Evolutionary conservation across 176 grass and related monocot species (phyloP), one percentile per base, ranked within the genome.

Genomic region (Secale cereale): DNA sequence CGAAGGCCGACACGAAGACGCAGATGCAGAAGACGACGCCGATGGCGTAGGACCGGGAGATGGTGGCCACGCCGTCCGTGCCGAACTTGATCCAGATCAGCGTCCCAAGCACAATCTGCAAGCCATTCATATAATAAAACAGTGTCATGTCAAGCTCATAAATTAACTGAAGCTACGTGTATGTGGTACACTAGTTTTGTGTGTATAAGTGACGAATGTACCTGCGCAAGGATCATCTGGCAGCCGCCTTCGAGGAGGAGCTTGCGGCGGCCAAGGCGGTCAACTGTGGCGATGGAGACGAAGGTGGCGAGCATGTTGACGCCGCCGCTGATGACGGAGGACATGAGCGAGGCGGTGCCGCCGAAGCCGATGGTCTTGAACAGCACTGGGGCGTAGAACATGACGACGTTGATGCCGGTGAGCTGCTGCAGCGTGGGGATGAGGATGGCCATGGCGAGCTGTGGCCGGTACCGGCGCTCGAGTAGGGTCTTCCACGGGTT

Each of bases 361-460:
- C 59, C 93, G 66, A 94, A 82, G 23, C 90, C 93, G 5, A 94
- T 85, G 0, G 92, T 91, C 89, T 80, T 87, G 83, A 94, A 89
- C 2, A 91, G 59, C 45, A 89, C 89, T 0, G 92, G 92, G 0
- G 89, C 92, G 15, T 91, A 83, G 54, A 83, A 79, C 86, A 84
- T 79, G 2, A 87, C 57, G 0, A 77, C 79, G 8, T 82, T 77
- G 62, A 87, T 77, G 28, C 81, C 81, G 5, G 86, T 52, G 48
- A 83, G n/a, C 74, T 88, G 86, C 22, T 78, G 86, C 22, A 88
- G 59, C 23, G 66, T 81, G 1, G 91, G 88, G 27, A 95, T 87
- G 8, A 88, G 41, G 19, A 92, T 56, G 40, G 93, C 65, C 94
- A 95, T 95, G n/a, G 77, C 85, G 0, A 95, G 81, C 72, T 89